Conservation (phyloP, 2,329 filamentous ascomycete species). For the Sporothrix dimorphospora region DNA sequence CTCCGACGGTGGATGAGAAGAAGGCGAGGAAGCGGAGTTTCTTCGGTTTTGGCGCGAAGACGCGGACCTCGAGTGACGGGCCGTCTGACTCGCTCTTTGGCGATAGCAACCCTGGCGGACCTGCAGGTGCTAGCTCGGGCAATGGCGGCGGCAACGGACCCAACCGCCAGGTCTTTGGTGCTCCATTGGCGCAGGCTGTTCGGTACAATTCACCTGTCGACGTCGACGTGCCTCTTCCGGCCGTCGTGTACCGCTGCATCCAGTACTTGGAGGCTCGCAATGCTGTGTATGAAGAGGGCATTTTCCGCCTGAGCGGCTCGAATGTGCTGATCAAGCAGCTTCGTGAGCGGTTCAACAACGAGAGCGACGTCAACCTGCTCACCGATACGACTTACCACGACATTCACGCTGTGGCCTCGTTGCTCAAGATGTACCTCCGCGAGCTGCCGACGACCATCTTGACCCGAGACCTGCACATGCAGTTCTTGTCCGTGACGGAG, state of each 20-base stretch:
- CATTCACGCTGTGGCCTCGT: slow-evolving; percentile 91
- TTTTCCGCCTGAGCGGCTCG: slow-evolving; percentile 96
- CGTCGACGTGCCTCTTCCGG: slow-evolving; percentile 75
- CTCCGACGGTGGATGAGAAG: slow-evolving; percentile 69
- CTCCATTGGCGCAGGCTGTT: slow-evolving; percentile 82
- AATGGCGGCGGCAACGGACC: slow-evolving; percentile 49
- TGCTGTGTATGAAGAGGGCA: slow-evolving; percentile 85
- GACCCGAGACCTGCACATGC: slow-evolving; percentile 84
- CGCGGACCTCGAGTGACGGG: slow-evolving; percentile 60
- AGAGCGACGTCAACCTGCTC: slow-evolving; percentile 87
- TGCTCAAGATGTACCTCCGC: slow-evolving; percentile 91
- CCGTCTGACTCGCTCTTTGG: slow-evolving; percentile 57
- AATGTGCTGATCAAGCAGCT: slow-evolving; percentile 91
- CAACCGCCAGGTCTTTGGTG: slow-evolving; percentile 78
- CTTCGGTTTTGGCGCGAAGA: slow-evolving; percentile 68
- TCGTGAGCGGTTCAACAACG: slow-evolving; percentile 88
- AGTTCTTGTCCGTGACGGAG: slow-evolving; percentile 85
- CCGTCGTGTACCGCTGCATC: slow-evolving; percentile 93
- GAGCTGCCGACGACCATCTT: slow-evolving; percentile 91
- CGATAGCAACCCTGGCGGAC: slow-evolving; percentile 47
- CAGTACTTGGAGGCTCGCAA: slow-evolving; percentile 86
- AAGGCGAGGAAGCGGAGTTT: slow-evolving; percentile 78
- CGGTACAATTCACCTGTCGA: slow-evolving; percentile 75
- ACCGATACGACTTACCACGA: slow-evolving; percentile 86
- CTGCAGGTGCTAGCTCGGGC: slow-evolving; percentile 41